phyloP scores from a whole-genome alignment of 495 filamentous ascomycete genomes.

The Tuber microsphaerosporum region DNA sequence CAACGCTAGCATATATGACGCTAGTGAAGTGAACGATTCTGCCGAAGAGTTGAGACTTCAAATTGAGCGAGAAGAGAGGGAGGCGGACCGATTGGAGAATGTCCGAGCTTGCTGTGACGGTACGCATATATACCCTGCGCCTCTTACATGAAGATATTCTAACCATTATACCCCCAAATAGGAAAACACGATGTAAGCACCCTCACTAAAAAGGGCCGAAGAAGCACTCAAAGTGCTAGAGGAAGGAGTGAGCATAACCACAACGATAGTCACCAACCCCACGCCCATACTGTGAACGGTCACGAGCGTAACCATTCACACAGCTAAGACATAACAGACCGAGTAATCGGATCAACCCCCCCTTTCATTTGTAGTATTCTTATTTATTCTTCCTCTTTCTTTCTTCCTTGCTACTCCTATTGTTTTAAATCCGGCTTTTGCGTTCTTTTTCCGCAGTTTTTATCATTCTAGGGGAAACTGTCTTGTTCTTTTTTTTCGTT shows the following conservation, averaged over 20 bases:
- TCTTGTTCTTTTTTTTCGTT: constrained; percentile 15
- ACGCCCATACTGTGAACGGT: constrained; percentile 5
- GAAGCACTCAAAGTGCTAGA: constrained; percentile 23
- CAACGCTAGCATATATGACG: constrained; percentile 56
- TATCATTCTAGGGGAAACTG: constrained; percentile 13
- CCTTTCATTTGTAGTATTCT: constrained; percentile 30
- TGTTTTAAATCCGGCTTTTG: constrained; percentile 10
- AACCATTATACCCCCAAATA: constrained; percentile 42
- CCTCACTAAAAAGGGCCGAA: constrained; percentile 42
- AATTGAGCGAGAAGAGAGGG: constrained; percentile 66
- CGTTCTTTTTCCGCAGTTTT: constrained; percentile 11
- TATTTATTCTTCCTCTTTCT: constrained; percentile 10
- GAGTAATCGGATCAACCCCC: constrained; percentile 15
- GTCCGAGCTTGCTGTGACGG: constrained; percentile 96
- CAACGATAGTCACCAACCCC: neutral
- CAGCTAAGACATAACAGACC: constrained; percentile 13
- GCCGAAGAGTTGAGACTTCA: constrained; percentile 70
- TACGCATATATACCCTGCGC: constrained; percentile 46
- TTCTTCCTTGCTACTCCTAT: constrained; percentile 9
- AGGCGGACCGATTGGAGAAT: constrained; percentile 76
- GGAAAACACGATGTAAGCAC: constrained; percentile 69
- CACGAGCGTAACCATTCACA: constrained; percentile 32
- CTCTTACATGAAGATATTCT: constrained; percentile 26
- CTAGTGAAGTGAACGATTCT: constrained; percentile 64
- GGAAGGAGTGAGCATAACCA: constrained; percentile 23